These are phyloP conservation scores for Backusella australiensis DNA, from an alignment of 192 early-diverging fungal species.

Conservation along the genomic window DNA sequence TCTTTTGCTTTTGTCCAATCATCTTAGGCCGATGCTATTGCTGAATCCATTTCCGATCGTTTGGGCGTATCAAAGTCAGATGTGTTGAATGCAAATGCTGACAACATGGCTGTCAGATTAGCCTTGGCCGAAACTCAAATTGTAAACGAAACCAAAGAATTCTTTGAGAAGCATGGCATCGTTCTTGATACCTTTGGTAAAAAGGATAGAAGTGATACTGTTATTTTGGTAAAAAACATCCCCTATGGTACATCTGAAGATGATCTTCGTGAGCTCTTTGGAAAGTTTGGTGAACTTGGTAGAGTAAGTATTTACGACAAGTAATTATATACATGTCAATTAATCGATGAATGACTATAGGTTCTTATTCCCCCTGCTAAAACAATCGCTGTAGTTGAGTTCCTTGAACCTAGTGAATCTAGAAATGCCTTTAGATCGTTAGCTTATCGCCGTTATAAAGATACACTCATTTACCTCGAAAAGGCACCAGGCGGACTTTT, in stretches of 20 bases:
- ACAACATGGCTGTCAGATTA: constrained; percentile 89
- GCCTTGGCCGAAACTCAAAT: constrained; percentile 98
- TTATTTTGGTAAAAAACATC: constrained; percentile 97
- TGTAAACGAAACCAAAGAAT: constrained; percentile 91
- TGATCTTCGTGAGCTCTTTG: constrained; percentile 81
- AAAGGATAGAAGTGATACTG: constrained; percentile 81
- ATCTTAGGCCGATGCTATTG: constrained; percentile 81
- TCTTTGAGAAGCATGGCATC: constrained; percentile 85
- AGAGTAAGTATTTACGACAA: constrained; percentile 47
- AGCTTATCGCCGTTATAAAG: constrained; percentile 91
- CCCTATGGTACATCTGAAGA: constrained; percentile 78
- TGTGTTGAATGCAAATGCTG: constrained; percentile 81
- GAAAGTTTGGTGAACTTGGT: constrained; percentile 84
- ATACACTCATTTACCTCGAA: constrained; percentile 89
- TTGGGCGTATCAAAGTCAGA: constrained; percentile 90
- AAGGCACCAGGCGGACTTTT: constrained; percentile 88
- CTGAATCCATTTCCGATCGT: constrained; percentile 93
- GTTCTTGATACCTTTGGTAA: constrained; percentile 74
- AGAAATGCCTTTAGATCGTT: constrained; percentile 83
- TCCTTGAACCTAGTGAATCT: constrained; percentile 85
- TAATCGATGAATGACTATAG: constrained; percentile 14
- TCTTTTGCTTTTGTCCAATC: constrained; percentile 2
- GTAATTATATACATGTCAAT: not conserved
- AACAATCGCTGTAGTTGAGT: constrained; percentile 95
- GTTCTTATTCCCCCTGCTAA: constrained; percentile 86